Base-by-base conservation (phyloP, 1,139 yeast genomes). In the Hemisphaericaspora xylanilytica region DNA sequence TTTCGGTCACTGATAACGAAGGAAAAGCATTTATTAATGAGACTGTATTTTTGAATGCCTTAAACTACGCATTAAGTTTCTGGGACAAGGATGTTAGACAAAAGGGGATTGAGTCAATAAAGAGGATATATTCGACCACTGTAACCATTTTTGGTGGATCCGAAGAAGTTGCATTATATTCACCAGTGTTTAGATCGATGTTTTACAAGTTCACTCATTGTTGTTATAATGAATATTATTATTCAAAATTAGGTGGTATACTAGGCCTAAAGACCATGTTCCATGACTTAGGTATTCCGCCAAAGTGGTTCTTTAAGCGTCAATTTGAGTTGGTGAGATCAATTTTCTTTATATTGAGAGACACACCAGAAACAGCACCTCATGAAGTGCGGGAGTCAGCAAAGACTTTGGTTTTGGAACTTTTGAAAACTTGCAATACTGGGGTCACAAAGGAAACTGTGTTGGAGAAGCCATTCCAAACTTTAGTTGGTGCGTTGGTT, bases 301-400 rank as follows among this genome's bases (percentile, higher is more conserved):
- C 79, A 2, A 65, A 72, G 1, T 89, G 95, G 82, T 80, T 92
- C 51, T 75, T 77, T 40, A 75, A 79, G 36, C 75, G 94, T 30
- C 96, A 89, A 56, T 77, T 85, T 49, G 97, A 92, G 56, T 71
- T 92, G 34, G 81, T 88, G 3, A 77, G 96, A 35, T 89, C 96
- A 0, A 75, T 92, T 56, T 81, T 92, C 50, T 94, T 90, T 61
- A 95, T 92, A 3, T 67, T 92, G 44, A 80, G 95, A 55, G 99
- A 94, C 54, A 85, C 95, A 0, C 94, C 96, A 0, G 76, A 81
- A 9, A 95, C 90, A 36, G 94, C 94, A 1, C 97, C 98, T 0
- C 74, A 79, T 40, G 81, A 77, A 47, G 95, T 89, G 11, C 73
- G 88, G 29, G 77, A 73, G 3, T 75, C 80, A 41, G 96, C 97